Base-by-base conservation (phyloP, 306 rosid genomes). In the Inga leiocalycina region DNA sequence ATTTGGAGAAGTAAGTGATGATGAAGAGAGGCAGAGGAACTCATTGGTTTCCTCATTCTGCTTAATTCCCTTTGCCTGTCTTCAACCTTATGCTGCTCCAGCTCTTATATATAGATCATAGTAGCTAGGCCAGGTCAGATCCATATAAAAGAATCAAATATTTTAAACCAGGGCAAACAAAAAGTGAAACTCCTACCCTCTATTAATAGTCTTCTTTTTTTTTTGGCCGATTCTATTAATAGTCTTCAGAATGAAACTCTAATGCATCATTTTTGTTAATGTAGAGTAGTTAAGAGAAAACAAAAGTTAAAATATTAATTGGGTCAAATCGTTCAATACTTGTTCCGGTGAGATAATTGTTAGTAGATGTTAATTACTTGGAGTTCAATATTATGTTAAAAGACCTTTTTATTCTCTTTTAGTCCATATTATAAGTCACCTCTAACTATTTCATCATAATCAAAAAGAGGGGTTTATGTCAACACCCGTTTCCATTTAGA, bases 1-100 rank as follows among this genome's bases (percentile, higher is more conserved):
- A 84, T 65, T 46, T 39, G 54, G 41, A 86, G 82, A 68, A 89
- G 88, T 65, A 80, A 65, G 48, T 27, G 51, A 78, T 73, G 49
- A n/a, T 65, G 49, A 1, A 10, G 32, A 59, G 15, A 59, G 84
- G 83, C 30, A 39, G 86, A 14, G 67, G 68, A 62, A 5, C 16
- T 62, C 0, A 44, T 57, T 62, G 76, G 73, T 11, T 17, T 20
- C 66, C 72, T 90, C 97, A 90, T 93, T 81, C 71, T n/a, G 70
- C 51, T 32, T 65, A 34, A 32, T 75, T 41, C 46, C 76, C 70
- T 67, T 62, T 24, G 41, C 76, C 52, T 81, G 70, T 4, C 39
- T 64, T 64, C 70, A 64, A 30, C 39, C 39, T 30, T 22, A 1
- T 57, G 34, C 66, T 22, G 15, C 66, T 22, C 3, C 14, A n/a